Evolutionary conservation across 2,329 filamentous ascomycete species (phyloP).

Genomic region (Trichoderma asperellum): DNA sequence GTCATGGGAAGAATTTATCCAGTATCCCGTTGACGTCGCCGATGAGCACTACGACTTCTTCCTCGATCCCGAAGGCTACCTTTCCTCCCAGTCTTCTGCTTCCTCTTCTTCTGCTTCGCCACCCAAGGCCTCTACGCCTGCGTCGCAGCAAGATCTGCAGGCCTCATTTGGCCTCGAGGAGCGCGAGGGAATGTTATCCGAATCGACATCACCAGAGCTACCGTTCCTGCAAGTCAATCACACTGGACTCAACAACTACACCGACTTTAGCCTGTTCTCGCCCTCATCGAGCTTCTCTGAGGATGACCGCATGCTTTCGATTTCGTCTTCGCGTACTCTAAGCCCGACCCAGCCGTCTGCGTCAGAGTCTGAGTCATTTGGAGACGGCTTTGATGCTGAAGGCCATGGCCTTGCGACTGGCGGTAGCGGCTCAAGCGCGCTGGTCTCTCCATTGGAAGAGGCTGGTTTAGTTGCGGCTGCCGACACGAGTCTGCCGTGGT

Average conservation of each 20-base stretch:
- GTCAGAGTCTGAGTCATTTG: neutral
- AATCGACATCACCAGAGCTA: constrained; percentile 32
- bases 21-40: constrained; percentile 42
- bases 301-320: constrained; percentile 50
- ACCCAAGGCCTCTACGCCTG: constrained; percentile 35
- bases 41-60: constrained; percentile 52
- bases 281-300: constrained; percentile 53
- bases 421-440: constrained; percentile 14
- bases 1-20: constrained; percentile 52
- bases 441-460: constrained; percentile 11
- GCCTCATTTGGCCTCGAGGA: constrained; percentile 25
- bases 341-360: constrained; percentile 24
- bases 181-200: constrained; percentile 16
- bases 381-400: neutral
- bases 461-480: neutral
- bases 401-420: neutral
- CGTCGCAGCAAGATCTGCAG: constrained; percentile 34
- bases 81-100: constrained; percentile 45
- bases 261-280: constrained; percentile 61
- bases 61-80: constrained; percentile 48
- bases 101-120: constrained; percentile 37
- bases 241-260: constrained; percentile 45
- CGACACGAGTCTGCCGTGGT: constrained; percentile 2
- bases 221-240: constrained; percentile 44
- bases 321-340: constrained; percentile 30